Evolutionary conservation across 2,329 filamentous ascomycete species (phyloP), one percentile per base, ranked within the genome.

Genomic region (Fusarium drepaniforme): DNA sequence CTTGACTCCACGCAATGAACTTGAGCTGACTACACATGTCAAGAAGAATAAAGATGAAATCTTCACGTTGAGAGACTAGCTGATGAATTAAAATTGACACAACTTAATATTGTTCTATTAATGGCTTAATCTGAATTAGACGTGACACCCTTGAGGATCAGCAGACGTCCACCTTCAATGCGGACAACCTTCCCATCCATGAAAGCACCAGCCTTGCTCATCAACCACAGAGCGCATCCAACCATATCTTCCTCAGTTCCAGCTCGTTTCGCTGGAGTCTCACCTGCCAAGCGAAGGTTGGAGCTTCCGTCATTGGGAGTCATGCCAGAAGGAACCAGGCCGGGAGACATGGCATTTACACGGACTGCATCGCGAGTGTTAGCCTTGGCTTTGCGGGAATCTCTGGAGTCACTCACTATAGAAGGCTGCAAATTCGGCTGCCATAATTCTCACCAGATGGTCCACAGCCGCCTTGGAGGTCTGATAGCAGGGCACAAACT

Each of bases 371-470:
- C 38, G 3, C 9, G 5, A 42, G 9, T 6, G 3, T 42, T 42
- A 42, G 18, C 18, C 0, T n/a, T 42, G 38, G 9, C 4, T n/a
- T 9, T 11, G 1, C 18, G 11, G n/a, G 38, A 0, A 0, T 42
- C 9, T n/a, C 4, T 42, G 4, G 9, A 42, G 8, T n/a, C 4
- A 42, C 38, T 42, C 38, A 42, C 38, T 42, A 42, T 42, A 42
- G 18, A 42, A 42, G 5, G 2, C 38, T n/a, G 38, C 38, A 42
- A 42, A 42, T 5, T 42, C 38, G 5, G 38, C 38, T 42, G 38
- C 38, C 38, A 42, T 42, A 12, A 42, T 42, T 9, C 38, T 42
- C 4, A 21, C 38, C 5, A 42, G 38, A 42, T 42, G 38, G 38
- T 42, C 38, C 9, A 42, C 38, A 4, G 38, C 38, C 2, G 38